Evolutionary conservation across 306 rosid species (phyloP).

Genomic region (Lathyrus oleraceus): DNA sequence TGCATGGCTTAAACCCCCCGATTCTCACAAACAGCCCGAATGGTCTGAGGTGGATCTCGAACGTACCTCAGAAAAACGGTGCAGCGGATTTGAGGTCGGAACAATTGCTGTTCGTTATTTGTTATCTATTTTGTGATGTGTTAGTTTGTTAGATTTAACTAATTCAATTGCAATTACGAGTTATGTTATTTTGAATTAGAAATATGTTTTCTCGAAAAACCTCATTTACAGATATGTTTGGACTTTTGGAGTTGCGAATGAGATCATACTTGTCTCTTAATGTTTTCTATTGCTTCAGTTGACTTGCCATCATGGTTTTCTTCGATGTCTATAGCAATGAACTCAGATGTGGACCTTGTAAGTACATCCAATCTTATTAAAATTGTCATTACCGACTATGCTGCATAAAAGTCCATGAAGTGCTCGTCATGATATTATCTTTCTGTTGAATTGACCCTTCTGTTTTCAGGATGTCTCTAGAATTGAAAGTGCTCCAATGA

Average conservation of each 20-base stretch:
- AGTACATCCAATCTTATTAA: conserved; percentile 45
- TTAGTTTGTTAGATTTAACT: conserved; percentile 21
- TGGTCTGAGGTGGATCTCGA: no score
- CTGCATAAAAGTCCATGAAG: background rate
- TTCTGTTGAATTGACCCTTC: conserved; percentile 14
- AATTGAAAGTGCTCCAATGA: conserved; percentile 53
- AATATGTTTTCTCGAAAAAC: background rate
- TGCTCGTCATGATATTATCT: background rate
- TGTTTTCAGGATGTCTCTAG: conserved; percentile 59
- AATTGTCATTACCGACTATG: conserved; percentile 1
- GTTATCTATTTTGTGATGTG: conserved; percentile 17
- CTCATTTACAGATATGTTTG: conserved; percentile 8
- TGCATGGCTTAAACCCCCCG: no score
- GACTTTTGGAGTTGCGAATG: conserved; percentile 18
- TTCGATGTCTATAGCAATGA: conserved; percentile 67
- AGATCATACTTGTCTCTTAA: conserved; percentile 45
- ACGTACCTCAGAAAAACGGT: no score
- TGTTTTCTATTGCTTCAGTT: conserved; percentile 64
- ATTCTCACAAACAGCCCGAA: no score
- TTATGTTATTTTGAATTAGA: conserved; percentile 3
- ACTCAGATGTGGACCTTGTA: conserved; percentile 79
- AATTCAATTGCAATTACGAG: background rate
- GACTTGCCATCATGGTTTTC: conserved; percentile 94
- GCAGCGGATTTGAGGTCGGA: no score
- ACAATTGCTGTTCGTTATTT: background rate